Evolutionary conservation across 2,329 filamentous ascomycete genomes (phyloP).

Genomic region (Thelonectria rubi): DNA sequence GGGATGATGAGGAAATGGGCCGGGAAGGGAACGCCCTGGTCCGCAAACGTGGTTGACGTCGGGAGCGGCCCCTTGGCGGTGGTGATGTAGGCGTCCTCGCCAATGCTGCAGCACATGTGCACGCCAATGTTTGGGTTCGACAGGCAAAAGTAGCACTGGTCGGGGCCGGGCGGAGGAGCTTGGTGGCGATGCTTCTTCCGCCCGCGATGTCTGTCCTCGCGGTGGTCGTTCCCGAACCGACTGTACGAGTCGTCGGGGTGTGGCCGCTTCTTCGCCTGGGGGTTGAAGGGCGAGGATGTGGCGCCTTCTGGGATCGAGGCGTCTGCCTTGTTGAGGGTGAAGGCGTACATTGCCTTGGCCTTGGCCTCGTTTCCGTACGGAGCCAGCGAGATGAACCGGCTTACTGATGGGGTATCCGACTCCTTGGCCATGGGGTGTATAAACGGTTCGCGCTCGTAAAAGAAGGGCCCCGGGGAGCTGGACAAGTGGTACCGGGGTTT

Average conservation of each 20-base stretch:
- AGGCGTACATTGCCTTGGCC: conserved; percentile 83
- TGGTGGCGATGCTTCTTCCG: conserved; percentile 56
- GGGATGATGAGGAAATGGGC: conserved; percentile 93
- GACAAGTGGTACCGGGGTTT: conserved; percentile 95
- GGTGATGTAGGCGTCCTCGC: conserved; percentile 86
- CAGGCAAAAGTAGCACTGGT: conserved; percentile 94
- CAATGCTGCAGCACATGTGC: conserved; percentile 91
- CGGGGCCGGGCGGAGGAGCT: conserved; percentile 72
- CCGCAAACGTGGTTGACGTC: conserved; percentile 71
- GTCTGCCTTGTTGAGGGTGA: conserved; percentile 73
- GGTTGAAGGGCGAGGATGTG: conserved; percentile 77
- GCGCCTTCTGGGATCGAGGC: conserved; percentile 72
- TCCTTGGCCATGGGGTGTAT: conserved; percentile 68
- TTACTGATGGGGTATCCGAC: conserved; percentile 67
- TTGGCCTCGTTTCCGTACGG: conserved; percentile 79
- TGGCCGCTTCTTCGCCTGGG: conserved; percentile 67
- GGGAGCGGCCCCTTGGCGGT: conserved; percentile 91
- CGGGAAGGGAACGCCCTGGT: conserved; percentile 75
- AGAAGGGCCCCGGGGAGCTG: conserved; percentile 69
- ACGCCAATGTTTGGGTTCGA: conserved; percentile 84
- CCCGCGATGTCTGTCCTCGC: conserved; percentile 55
- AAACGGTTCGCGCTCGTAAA: conserved; percentile 94
- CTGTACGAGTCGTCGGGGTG: conserved; percentile 57
- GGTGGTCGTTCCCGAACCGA: conserved; percentile 61
- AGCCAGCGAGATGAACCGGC: conserved; percentile 90